These are phyloP conservation scores for Epichloe baconii DNA, from an alignment of 2,329 filamentous ascomycete genomes.

Conservation along the genomic window DNA sequence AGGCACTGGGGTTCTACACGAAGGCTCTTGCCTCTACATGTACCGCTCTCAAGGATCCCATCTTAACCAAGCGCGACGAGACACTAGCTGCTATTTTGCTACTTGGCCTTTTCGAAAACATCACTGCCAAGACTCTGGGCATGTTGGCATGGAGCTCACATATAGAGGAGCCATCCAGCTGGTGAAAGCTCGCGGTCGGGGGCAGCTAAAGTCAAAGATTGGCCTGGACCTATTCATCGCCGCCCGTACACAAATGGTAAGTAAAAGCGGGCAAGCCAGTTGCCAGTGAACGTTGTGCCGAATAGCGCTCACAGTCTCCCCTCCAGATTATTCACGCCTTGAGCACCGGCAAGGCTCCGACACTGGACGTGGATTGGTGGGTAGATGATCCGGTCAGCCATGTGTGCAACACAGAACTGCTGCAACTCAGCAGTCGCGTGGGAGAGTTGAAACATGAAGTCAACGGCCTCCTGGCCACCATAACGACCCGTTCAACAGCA, in stretches of 20 bases:
- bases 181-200: slow-evolving; percentile 41
- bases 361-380: slow-evolving; percentile 46
- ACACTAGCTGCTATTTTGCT: slow-evolving; percentile 46
- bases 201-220: slow-evolving; percentile 36
- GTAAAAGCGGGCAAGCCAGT: too few species aligned
- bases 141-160: slow-evolving; percentile 48
- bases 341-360: slow-evolving; percentile 35
- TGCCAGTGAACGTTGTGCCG: too few species aligned
- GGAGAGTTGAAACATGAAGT: slow-evolving; percentile 40
- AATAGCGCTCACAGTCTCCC: neutral
- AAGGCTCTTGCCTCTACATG: slow-evolving; percentile 40
- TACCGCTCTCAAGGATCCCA: slow-evolving; percentile 35
- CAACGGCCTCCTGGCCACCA: slow-evolving; percentile 32
- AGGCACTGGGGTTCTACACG: slow-evolving; percentile 37
- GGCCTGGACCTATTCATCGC: slow-evolving; percentile 43
- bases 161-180: slow-evolving; percentile 46
- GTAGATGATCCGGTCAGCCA: slow-evolving; percentile 35
- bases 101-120: slow-evolving; percentile 46
- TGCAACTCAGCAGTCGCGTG: slow-evolving; percentile 37
- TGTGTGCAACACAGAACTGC: slow-evolving; percentile 29
- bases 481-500: slow-evolving; percentile 29
- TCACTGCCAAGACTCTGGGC: slow-evolving; percentile 39
- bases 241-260: slow-evolving; percentile 45
- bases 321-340: slow-evolving; percentile 41
- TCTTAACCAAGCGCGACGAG: slow-evolving; percentile 34